phyloP scores from a whole-genome alignment of 2,329 filamentous ascomycete genomes.

The Ampelomyces quisqualis region DNA sequence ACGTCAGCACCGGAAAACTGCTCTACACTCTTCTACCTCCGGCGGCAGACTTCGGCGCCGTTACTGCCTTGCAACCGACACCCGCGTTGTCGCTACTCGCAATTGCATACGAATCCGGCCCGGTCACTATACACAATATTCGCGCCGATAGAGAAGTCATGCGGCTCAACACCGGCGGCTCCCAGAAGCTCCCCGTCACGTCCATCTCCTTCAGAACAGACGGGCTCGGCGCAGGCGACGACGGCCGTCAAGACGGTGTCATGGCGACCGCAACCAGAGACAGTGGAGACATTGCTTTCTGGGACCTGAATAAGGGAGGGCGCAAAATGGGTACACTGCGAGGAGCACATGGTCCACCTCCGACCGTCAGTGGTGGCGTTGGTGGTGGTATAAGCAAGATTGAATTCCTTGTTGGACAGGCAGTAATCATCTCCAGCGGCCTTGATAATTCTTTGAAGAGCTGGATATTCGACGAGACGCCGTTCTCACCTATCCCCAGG shows the following conservation, averaged over 20 bases:
- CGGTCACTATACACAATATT: slow-evolving; percentile 78
- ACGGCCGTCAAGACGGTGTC: slow-evolving; percentile 79
- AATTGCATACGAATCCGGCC: slow-evolving; percentile 80
- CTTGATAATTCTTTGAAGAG: slow-evolving; percentile 91
- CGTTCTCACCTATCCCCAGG: slow-evolving; percentile 82
- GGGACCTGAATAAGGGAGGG: slow-evolving; percentile 90
- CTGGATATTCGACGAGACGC: slow-evolving; percentile 93
- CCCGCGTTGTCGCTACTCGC: slow-evolving; percentile 83
- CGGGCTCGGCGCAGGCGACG: slow-evolving; percentile 80
- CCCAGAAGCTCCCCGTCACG: slow-evolving; percentile 65
- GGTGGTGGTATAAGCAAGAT: slow-evolving; percentile 80
- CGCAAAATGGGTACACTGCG: slow-evolving; percentile 83
- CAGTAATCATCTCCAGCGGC: slow-evolving; percentile 85
- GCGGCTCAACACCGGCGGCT: slow-evolving; percentile 64
- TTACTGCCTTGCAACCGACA: slow-evolving; percentile 84
- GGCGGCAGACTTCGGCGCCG: slow-evolving; percentile 68
- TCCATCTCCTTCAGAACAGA: slow-evolving; percentile 91
- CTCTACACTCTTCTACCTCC: slow-evolving; percentile 87
- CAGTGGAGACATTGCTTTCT: slow-evolving; percentile 88
- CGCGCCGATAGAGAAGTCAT: slow-evolving; percentile 73
- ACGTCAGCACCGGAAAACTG: slow-evolving; percentile 85
- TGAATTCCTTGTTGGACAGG: slow-evolving; percentile 86
- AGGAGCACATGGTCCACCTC: slow-evolving; percentile 80
- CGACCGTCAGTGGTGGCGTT: slow-evolving; percentile 54
- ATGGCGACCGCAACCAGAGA: slow-evolving; percentile 85